Base-by-base conservation (phyloP, 768 basidiomycete species). In the Cantharellus anzutake region DNA sequence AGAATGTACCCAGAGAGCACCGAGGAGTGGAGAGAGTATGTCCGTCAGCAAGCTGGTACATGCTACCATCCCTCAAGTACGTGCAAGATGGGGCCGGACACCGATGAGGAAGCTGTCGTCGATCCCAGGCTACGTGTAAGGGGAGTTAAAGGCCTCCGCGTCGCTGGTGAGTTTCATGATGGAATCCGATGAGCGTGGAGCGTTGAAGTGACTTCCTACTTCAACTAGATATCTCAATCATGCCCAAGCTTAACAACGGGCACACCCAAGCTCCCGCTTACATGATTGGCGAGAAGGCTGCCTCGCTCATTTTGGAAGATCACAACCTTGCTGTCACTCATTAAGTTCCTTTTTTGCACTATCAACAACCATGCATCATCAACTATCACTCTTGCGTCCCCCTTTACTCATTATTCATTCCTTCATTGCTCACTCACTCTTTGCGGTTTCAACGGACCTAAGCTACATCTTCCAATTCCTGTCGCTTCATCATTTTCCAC, bases 21-120 rank as follows among this genome's bases (percentile, higher is more conserved):
- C 16, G 58, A 62, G 35, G 52, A 62, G 35, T n/a, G 57, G 0
- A 57, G 55, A 37, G 59, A 59, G 55, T 62, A 60, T 40, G 61
- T 41, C 0, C 29, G 61, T 5, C 41, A 60, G 42, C 51, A 41
- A 4, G 51, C 55, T 5, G 51, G 53, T 40, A 62, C 61, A 5
- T 50, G 50, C 5, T 62, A 62, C 44, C 61, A 62, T 48, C 59
- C 58, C 38, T 2, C 59, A 0, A 48, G 53, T 4, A 62, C 61
- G 3, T 59, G 58, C 59, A 59, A 60, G 51, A 62, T 62, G 59
- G 61, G 59, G 0, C 51, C 59, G 3, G 42, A 41, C 20, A 29
- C 39, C 41, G 59, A 59, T 39, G 5, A 14, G 41, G 50, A 53
- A 29, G 61, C 61, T 0, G 58, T 59, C 3, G 59, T 62, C 1